phyloP scores from a whole-genome alignment of 2,329 filamentous ascomycete species.

The Penicillium sp. region DNA sequence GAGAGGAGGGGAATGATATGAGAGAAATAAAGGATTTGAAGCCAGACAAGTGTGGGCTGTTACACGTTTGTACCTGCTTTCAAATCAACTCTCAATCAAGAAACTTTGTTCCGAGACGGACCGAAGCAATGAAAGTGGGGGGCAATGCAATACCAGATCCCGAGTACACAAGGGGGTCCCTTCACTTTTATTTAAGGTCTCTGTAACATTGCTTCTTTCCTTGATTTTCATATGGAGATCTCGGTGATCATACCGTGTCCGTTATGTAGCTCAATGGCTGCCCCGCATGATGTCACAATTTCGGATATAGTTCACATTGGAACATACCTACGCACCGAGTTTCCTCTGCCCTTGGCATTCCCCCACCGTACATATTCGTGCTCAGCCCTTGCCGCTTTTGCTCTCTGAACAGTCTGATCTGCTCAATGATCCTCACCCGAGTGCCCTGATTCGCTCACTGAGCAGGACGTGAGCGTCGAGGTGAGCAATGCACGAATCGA shows the following conservation, averaged over 20 bases:
- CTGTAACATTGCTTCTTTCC: background rate
- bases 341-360: too few relatives aligned
- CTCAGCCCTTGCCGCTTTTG: too few relatives aligned
- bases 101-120: background rate
- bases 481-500: too few relatives aligned
- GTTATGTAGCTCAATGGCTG: background rate
- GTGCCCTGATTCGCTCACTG: too few relatives aligned
- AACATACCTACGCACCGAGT: too few relatives aligned
- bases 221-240: background rate
- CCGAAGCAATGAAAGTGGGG: background rate
- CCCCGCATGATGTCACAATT: constrained; percentile 10
- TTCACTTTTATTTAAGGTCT: background rate
- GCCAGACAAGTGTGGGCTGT: background rate
- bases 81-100: constrained; percentile 20
- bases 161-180: background rate
- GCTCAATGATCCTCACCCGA: too few relatives aligned
- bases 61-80: constrained; percentile 16
- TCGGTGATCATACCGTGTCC: too few relatives aligned
- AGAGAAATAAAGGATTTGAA: background rate
- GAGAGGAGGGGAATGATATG: background rate
- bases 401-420: too few relatives aligned
- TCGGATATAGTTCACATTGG: background rate
- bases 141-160: background rate
- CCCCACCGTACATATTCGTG: too few relatives aligned
- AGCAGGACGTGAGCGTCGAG: too few relatives aligned